These are phyloP conservation scores for Circinella minor DNA, from an alignment of 371 early-diverging fungal genomes.

Conservation along the genomic window DNA sequence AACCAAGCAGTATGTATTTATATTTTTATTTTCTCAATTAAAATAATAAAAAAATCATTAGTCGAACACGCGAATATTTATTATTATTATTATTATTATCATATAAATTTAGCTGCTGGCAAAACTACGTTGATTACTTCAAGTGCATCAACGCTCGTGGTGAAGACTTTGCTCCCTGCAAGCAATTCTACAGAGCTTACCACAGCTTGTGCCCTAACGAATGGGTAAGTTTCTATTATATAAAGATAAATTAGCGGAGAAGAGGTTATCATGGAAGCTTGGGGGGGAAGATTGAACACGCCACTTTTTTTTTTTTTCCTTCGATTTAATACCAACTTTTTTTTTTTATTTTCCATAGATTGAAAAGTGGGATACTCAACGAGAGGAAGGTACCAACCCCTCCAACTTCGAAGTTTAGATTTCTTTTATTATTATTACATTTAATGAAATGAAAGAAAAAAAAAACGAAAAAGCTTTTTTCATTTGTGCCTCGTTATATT, in stretches of 20 bases:
- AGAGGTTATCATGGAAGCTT: conserved; percentile 34
- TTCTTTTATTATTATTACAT: conserved; percentile 6
- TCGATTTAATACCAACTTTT: neutral
- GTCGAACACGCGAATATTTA: neutral
- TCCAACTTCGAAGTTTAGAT: conserved; percentile 55
- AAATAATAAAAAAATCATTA: neutral
- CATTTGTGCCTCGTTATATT: neutral
- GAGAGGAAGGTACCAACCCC: conserved; percentile 82
- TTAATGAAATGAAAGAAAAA: conserved; percentile 18
- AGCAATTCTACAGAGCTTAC: conserved; percentile 82
- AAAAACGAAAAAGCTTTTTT: conserved; percentile 5
- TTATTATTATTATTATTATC: neutral
- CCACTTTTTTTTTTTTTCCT: conserved; percentile 9
- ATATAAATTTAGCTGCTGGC: conserved; percentile 71
- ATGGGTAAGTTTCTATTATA: conserved; percentile 67
- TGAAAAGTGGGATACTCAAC: conserved; percentile 67
- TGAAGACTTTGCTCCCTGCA: conserved; percentile 90
- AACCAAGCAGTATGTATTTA: conserved; percentile 73
- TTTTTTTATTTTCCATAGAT: neutral
- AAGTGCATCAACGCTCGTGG: conserved; percentile 88
- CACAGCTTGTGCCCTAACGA: conserved; percentile 83
- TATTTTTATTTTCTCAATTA: neutral
- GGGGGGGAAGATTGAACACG: conserved; percentile 1
- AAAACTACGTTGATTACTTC: conserved; percentile 95
- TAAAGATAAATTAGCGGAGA: neutral